Base-by-base conservation (phyloP, 2,329 filamentous ascomycete species). In the Kalmusia sp. region DNA sequence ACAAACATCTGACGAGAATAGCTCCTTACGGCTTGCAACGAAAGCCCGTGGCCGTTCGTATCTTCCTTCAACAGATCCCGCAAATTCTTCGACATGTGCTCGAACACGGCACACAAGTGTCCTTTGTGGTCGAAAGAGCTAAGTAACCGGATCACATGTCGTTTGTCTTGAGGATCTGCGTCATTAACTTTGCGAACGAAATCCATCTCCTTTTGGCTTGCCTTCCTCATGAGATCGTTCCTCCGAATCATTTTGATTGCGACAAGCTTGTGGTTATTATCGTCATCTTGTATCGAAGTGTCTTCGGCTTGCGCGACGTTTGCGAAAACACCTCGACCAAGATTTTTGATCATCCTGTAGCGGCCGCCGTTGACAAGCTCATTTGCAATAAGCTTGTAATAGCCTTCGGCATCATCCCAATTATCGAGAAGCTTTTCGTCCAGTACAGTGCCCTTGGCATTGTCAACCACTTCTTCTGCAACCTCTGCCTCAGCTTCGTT, bases 181-280 rank as follows among this genome's bases (percentile, higher is more conserved):
- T 89, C 87, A 65, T 90, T 92, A 50, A 99, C 85, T 69, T 93
- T 93, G 70, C 95, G 86, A 40, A 99, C 78, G 60, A 98, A 96
- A 35, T 91, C 90, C 71, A 98, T 96, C 73, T 99, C 95, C 53
- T 95, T 97, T 74, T 92, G 87, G 17, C 93, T 95, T 39, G 92
- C 93, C 75, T 96, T 97, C 62, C 87, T 84, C 87, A 97, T 89
- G 11, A 91, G 90, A 69, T 96, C 93, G 67, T 99, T 98, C 75
- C 96, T 96, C 58, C 95, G 90, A 76, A 98, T 96, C 65, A 99
- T 95, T 78, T 99, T 99, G 82, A 99, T 90, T 21, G 95, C 95
- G 27, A 98, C 93, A n/a, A 90, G 74, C 63, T 85, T 88, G 52
- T 68, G 58, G 19, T 30, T 54, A 24, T 54, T 40, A 25, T 70